Conservation (phyloP, 768 basidiomycete genomes). For the Amanita pallidorosea region DNA sequence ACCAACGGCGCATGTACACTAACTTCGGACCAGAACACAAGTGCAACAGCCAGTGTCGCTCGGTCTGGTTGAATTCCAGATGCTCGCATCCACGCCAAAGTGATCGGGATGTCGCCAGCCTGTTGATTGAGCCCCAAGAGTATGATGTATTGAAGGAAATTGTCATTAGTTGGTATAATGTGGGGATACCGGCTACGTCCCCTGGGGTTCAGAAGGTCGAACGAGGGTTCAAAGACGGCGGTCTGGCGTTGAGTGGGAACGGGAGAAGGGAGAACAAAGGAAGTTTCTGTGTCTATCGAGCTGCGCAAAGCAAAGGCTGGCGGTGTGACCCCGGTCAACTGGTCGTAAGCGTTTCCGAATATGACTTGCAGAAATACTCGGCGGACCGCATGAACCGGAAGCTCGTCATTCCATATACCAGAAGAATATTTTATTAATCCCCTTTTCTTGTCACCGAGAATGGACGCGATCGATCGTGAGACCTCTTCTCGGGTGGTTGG, state of each 20-base stretch:
- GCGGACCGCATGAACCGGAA: constrained; percentile 37
- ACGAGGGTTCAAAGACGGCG: constrained; percentile 12
- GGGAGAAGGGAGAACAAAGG: constrained; percentile 2
- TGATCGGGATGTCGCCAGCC: constrained; percentile 51
- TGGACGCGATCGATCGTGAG: constrained; percentile 15
- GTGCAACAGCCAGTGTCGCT: constrained; percentile 45
- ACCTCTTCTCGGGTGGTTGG: constrained; percentile 14
- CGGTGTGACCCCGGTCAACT: constrained; percentile 18
- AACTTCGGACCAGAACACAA: constrained; percentile 68
- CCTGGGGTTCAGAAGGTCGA: constrained; percentile 13
- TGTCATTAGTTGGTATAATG: constrained; percentile 34
- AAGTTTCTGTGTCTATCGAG: constrained; percentile 14
- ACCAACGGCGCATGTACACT: constrained; percentile 50
- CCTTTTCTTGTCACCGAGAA: constrained; percentile 16
- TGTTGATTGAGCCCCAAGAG: constrained; percentile 42
- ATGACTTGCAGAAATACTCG: constrained; percentile 45
- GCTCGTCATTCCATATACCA: constrained; percentile 33
- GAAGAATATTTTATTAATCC: constrained; percentile 17
- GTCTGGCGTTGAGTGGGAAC: constrained; percentile 4
- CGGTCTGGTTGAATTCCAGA: constrained; percentile 41
- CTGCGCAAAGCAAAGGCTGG: constrained; percentile 26
- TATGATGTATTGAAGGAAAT: constrained; percentile 49
- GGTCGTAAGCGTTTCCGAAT: constrained; percentile 34
- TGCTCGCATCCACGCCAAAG: constrained; percentile 65
- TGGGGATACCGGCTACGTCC: constrained; percentile 13